A percentile compares a stretch with the other conserved stretches of the same genome.
Conservation (phyloP, 129 eudicot species). For the Arctium minus region DNA sequence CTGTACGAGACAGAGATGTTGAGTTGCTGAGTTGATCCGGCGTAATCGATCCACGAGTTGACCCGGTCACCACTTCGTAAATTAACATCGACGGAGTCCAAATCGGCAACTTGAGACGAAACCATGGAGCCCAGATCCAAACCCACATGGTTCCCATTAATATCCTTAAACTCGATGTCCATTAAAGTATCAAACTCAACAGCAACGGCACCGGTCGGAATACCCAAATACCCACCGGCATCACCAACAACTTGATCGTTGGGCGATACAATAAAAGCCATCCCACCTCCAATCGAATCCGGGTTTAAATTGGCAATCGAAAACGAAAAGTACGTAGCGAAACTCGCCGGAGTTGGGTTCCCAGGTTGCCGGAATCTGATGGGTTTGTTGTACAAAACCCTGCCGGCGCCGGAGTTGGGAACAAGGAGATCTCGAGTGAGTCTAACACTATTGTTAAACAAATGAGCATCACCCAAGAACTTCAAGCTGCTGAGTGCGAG, state of each 20-base stretch:
- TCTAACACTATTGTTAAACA: conserved; percentile 51
- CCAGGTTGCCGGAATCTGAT: conserved; percentile 57
- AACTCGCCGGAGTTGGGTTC: conserved; percentile 46
- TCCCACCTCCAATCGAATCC: conserved; percentile 82
- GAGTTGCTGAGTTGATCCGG: conserved; percentile 35
- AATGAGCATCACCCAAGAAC: conserved; percentile 84
- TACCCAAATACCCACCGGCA: conserved; percentile 64
- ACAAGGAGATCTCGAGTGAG: conserved; percentile 82
- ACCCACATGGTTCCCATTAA: conserved; percentile 36
- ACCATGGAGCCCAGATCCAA: conserved; percentile 33
- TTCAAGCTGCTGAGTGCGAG: conserved; percentile 60
- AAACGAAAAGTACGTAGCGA: conserved; percentile 66
- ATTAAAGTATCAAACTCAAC: conserved; percentile 69
- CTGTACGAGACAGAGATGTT: conserved; percentile 20
- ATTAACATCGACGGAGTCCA: conserved; percentile 7
- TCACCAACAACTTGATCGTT: conserved; percentile 53
- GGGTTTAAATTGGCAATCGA: conserved; percentile 56
- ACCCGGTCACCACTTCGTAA: conserved; percentile 22
- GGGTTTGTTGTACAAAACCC: conserved; percentile 59
- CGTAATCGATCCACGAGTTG: conserved; percentile 26
- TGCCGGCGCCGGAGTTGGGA: conserved; percentile 88
- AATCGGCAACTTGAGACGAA: conserved; percentile 12
- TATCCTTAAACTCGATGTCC: conserved; percentile 28
- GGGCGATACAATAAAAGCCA: conserved; percentile 75
- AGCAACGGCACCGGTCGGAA: conserved; percentile 53